Base-by-base conservation (phyloP, 371 early-diverging fungal species). In the Entomophthora muscae region DNA sequence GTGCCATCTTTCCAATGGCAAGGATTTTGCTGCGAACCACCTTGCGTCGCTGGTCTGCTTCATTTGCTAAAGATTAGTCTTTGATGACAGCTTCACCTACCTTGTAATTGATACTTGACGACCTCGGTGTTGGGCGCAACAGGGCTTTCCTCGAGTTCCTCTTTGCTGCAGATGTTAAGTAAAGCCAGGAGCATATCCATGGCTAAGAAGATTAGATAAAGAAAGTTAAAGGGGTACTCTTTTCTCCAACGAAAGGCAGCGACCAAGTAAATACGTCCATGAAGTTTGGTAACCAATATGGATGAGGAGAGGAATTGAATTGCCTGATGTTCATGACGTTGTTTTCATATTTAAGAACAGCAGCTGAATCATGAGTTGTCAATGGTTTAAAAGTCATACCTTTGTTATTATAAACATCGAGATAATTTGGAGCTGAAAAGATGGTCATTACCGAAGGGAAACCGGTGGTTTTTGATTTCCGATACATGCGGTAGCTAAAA, bases 181-280 rank as follows among this genome's bases (percentile, higher is more conserved):
- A 97, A 86, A 1, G 90, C 91, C 55, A 95, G 72, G 52, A 97
- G 72, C 95, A 97, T 95, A 66, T 94, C 93, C 27, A 90, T 90
- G 64, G 92, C 90, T 91, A 73, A 13, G 61, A 13, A n/a, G 31
- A n/a, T 29, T 21, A 17, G 21, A 42, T 24, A 1, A 53, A 53
- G 53, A 32, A 61, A 21, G n/a, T 1, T 42, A 1, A 33, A 13
- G 7, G 70, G 78, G 59, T 78, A 90, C 92, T 89, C 73, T 98
- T 96, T 77, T 98, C 97, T 53, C 95, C 91, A 26, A 98, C 93
- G 79, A 98, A 98, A 0, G 99, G 98, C 64, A 98, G 73, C 32
- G 91, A 91, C 98, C 98, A 98, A 30, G 91, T 91, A 67, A 98
- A 94, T 2, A 91, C 95, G 73, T 98, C 93, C 90, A 95, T 90